Evolutionary conservation across 2,329 filamentous ascomycete genomes (phyloP).

Genomic region (Colletotrichum lupini): DNA sequence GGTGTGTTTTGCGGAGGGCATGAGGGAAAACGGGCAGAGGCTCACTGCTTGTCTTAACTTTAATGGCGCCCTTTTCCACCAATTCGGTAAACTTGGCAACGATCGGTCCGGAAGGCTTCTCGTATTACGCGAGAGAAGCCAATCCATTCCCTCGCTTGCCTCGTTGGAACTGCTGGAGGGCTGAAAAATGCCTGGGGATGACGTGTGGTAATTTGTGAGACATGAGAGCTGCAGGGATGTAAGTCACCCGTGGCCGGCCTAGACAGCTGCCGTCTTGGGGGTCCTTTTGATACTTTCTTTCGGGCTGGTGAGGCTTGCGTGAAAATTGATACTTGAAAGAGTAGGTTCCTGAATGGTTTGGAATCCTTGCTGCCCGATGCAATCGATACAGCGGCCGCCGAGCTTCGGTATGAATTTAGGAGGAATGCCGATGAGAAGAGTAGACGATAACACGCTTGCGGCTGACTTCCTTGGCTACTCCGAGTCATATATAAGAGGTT

Average conservation of each 20-base stretch:
- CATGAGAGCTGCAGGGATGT: not conserved
- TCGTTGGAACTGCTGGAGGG: not conserved
- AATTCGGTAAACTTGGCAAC: conserved; percentile 24
- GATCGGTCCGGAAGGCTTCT: not conserved
- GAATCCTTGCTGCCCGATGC: not conserved
- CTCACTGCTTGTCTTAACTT: conserved; percentile 18
- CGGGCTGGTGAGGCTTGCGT: not conserved
- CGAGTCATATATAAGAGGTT: not conserved
- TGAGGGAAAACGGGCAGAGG: not conserved
- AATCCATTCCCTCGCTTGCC: not conserved
- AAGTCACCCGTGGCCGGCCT: not conserved
- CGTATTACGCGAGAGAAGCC: not conserved
- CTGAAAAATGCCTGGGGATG: not conserved
- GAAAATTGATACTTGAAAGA: not conserved
- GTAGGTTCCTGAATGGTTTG: not conserved
- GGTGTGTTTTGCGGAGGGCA: not conserved
- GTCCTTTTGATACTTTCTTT: not conserved
- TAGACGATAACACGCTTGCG: not conserved
- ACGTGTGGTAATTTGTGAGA: not conserved
- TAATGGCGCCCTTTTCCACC: conserved; percentile 16
- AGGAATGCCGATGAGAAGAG: not conserved
- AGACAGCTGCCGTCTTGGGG: not conserved
- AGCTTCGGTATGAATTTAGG: not conserved
- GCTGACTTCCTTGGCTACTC: not conserved
- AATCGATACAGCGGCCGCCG: not conserved